Conservation (phyloP, 1,139 yeast genomes). For the Hyphopichia pseudoburtonii region DNA sequence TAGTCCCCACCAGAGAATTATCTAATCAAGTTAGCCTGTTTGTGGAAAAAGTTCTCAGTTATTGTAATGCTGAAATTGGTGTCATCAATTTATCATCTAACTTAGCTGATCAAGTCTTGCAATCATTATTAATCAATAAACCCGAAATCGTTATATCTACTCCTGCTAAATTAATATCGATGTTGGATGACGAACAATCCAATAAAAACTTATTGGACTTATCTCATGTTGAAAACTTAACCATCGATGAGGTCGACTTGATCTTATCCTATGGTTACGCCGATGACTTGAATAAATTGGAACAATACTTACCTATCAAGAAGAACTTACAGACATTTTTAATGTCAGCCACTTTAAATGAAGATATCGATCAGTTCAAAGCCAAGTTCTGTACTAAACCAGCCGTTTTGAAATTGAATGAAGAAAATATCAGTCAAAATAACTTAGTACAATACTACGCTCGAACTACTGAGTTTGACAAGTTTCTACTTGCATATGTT, state of each 20-base stretch:
- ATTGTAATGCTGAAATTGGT: conserved; percentile 66
- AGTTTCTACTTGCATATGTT: conserved; percentile 85
- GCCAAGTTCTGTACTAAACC: conserved; percentile 79
- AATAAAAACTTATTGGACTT: conserved; percentile 45
- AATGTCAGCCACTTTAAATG: conserved; percentile 95
- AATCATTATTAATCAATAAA: conserved; percentile 64
- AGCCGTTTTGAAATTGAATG: conserved; percentile 76
- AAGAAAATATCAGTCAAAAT: conserved; percentile 55
- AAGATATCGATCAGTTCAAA: conserved; percentile 79
- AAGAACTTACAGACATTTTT: conserved; percentile 83
- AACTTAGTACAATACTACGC: conserved; percentile 84
- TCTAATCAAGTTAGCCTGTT: conserved; percentile 80
- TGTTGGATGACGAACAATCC: conserved; percentile 50
- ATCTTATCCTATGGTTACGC: conserved; percentile 87
- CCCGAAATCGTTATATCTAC: conserved; percentile 89
- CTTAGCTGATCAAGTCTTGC: conserved; percentile 69
- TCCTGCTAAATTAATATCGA: conserved; percentile 72
- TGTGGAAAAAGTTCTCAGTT: conserved; percentile 64
- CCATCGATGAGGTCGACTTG: conserved; percentile 95
- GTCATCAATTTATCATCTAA: conserved; percentile 74
- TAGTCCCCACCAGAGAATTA: conserved; percentile 86
- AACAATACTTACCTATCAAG: conserved; percentile 64
- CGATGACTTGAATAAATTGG: conserved; percentile 73
- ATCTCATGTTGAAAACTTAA: conserved; percentile 62
- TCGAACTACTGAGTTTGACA: conserved; percentile 85